Evolutionary conservation across 345 rosid species (phyloP).

Genomic region (Dovyalis caffra): DNA sequence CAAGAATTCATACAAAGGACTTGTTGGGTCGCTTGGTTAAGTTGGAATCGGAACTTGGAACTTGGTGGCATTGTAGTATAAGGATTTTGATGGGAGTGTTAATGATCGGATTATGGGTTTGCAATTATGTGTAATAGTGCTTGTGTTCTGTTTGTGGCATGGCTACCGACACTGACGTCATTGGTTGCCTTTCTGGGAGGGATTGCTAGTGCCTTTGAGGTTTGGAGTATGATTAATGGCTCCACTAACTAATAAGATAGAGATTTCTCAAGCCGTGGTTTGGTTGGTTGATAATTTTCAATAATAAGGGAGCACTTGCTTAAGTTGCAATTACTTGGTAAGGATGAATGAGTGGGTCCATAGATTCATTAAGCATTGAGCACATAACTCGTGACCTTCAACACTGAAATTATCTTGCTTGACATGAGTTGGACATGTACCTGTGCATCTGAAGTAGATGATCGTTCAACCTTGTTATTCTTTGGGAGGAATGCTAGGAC

Average conservation of each 20-base stretch:
- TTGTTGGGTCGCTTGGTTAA: background rate
- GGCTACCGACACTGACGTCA: background rate
- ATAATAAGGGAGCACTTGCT: background rate
- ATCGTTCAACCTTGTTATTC: background rate
- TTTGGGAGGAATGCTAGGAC: background rate
- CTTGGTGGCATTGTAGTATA: background rate
- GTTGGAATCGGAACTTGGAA: background rate
- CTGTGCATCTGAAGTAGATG: background rate
- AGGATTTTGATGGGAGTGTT: background rate
- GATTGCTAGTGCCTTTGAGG: background rate
- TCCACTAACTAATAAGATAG: background rate
- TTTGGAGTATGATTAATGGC: background rate
- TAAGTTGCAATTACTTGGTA: background rate
- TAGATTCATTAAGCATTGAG: background rate
- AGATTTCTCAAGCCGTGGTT: background rate
- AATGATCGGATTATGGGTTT: background rate
- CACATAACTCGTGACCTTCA: background rate
- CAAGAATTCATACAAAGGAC: background rate
- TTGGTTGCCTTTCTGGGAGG: background rate
- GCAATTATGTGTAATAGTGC: background rate
- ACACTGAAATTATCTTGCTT: background rate
- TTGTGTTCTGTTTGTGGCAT: background rate
- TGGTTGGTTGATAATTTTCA: background rate
- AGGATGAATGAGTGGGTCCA: background rate
- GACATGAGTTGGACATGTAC: background rate